Evolutionary conservation across 177 flowering plant species (phyloP).

Genomic region (Vitis hybrid): DNA sequence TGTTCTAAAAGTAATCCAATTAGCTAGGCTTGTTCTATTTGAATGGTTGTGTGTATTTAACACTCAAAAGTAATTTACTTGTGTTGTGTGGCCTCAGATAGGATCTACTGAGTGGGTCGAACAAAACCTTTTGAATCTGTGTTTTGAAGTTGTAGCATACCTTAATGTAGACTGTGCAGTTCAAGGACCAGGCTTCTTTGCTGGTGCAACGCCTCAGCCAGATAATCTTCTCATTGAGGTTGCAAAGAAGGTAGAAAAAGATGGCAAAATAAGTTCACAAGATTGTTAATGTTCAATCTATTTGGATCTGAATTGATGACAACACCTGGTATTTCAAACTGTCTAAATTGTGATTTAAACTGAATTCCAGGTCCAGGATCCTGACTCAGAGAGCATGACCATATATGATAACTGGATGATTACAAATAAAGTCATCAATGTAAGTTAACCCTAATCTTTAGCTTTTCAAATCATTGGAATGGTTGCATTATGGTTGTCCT

Average conservation of each 20-base stretch:
- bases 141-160: conserved; percentile 45
- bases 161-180: conserved; percentile 97
- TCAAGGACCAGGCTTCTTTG: conserved; percentile 94
- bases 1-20: too few relatives aligned
- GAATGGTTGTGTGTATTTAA: too few relatives aligned
- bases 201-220: conserved; percentile 84
- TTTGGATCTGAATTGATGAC: conserved; percentile 1
- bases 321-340: not conserved
- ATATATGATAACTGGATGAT: conserved; percentile 61
- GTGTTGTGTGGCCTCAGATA: conserved; percentile 43
- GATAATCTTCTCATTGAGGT: conserved; percentile 77
- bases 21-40: too few relatives aligned
- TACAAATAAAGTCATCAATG: conserved; percentile 42
- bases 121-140: conserved; percentile 68
- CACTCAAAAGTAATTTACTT: not conserved
- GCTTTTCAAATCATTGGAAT: not conserved
- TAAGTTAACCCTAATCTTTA: conserved; percentile 26
- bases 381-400: conserved; percentile 54
- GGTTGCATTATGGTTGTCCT: not conserved
- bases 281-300: not conserved
- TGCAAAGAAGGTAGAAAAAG: conserved; percentile 62
- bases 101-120: conserved; percentile 99
- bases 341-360: not conserved
- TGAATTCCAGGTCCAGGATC: conserved; percentile 71
- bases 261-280: not conserved